phyloP scores from a whole-genome alignment of 495 filamentous ascomycete species.

The Tuber melanosporum region DNA sequence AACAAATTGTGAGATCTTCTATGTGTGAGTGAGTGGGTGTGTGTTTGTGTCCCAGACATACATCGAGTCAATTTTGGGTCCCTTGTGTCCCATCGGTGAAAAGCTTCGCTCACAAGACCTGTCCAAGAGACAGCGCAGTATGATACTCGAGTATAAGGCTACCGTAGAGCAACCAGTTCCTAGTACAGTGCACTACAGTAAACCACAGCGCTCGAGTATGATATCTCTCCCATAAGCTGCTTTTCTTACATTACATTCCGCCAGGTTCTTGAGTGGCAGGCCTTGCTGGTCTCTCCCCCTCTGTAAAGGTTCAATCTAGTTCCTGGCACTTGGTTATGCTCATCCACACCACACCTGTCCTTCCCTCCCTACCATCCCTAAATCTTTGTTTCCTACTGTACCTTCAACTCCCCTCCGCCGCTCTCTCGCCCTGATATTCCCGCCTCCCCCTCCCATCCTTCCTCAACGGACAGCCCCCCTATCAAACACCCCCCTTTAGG shows the following conservation, averaged over 20 bases:
- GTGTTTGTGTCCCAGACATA: neutral
- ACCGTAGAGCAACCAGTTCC: neutral
- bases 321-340: neutral
- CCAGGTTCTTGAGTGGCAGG: neutral
- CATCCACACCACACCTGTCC: slow-evolving; percentile 3
- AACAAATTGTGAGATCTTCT: neutral
- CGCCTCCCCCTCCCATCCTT: slow-evolving; percentile 13
- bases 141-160: neutral
- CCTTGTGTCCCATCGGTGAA: neutral
- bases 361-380: slow-evolving; percentile 28
- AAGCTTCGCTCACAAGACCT: neutral
- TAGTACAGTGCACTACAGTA: neutral
- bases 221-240: slow-evolving; percentile 2
- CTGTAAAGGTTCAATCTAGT: neutral
- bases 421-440: slow-evolving; percentile 4
- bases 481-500: slow-evolving; percentile 10
- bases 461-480: slow-evolving; percentile 6
- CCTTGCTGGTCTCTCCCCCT: neutral
- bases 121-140: neutral
- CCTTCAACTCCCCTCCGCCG: slow-evolving; percentile 9
- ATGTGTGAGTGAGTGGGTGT: neutral
- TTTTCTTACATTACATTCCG: neutral
- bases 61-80: neutral
- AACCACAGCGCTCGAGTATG: neutral
- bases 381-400: slow-evolving; percentile 17